Percentiles rank a stretch among this genome's conserved stretches.
Conservation (phyloP, 305 asterid species). For the Fraxinus dipetala region DNA sequence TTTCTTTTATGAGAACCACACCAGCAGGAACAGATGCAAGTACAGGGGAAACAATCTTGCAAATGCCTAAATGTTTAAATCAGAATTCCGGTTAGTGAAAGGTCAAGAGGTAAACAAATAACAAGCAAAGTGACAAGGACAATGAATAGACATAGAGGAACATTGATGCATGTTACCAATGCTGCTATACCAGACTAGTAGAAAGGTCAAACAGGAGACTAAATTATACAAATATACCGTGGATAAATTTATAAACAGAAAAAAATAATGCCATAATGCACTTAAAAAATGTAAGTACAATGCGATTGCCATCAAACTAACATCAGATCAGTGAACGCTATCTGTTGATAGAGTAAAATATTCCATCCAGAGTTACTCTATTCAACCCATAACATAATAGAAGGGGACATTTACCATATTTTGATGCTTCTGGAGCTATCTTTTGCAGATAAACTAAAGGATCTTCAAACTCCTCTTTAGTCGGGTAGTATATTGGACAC, state of each 20-base stretch:
- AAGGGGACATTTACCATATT: slow-evolving; percentile 53
- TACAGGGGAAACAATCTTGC: slow-evolving; percentile 94
- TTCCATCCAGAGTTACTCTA: slow-evolving; percentile 14
- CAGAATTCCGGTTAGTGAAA: slow-evolving; percentile 8
- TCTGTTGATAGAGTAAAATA: neutral
- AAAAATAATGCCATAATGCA: slow-evolving; percentile 4
- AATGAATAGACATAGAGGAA: slow-evolving; percentile 4
- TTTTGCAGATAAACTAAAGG: slow-evolving; percentile 82
- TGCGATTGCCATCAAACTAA: neutral
- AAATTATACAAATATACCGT: neutral
- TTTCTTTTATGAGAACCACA: slow-evolving; percentile 81
- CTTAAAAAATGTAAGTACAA: neutral
- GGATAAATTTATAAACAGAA: neutral
- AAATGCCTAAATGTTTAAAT: slow-evolving; percentile 56
- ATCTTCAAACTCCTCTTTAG: slow-evolving; percentile 84
- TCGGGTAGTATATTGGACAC: slow-evolving; percentile 83
- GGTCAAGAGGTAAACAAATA: neutral
- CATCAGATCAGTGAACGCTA: slow-evolving; percentile 11
- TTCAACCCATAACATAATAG: slow-evolving; percentile 7
- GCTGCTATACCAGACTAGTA: slow-evolving; percentile 6
- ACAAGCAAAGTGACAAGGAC: slow-evolving; percentile 4
- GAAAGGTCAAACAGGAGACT: slow-evolving; percentile 8
- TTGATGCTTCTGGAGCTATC: slow-evolving; percentile 92
- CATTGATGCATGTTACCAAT: slow-evolving; percentile 9
- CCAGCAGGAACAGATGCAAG: slow-evolving; percentile 96